These are phyloP conservation scores for Sideroxylon spinosum DNA, from an alignment of 179 eudicot species.

Conservation along the genomic window DNA sequence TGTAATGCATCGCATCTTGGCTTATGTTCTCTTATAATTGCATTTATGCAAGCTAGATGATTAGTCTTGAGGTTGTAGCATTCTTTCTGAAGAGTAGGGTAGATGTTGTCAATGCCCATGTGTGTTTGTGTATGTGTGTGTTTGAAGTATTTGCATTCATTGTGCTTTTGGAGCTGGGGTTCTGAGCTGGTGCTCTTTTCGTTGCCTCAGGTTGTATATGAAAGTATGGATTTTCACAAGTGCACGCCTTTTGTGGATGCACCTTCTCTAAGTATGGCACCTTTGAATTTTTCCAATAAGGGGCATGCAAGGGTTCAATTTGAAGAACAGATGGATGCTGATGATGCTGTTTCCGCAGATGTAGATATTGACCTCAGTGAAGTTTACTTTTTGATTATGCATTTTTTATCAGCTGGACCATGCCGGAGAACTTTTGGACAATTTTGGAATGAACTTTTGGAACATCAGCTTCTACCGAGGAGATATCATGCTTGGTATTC, in stretches of 20 bases:
- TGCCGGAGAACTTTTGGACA: constrained; percentile 66
- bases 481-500: constrained; percentile 98
- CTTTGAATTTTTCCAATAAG: constrained; percentile 33
- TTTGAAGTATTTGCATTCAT: neutral
- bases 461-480: constrained; percentile 85
- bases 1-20: neutral
- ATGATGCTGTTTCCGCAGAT: constrained; percentile 40
- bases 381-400: constrained; percentile 83
- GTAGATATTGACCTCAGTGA: constrained; percentile 77
- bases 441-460: constrained; percentile 63
- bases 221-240: constrained; percentile 53
- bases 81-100: neutral
- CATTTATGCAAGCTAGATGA: neutral
- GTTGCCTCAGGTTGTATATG: constrained; percentile 43
- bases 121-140: neutral
- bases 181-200: constrained; percentile 21
- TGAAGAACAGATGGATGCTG: constrained; percentile 39
- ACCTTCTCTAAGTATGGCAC: constrained; percentile 33
- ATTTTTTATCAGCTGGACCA: constrained; percentile 83
- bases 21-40: neutral
- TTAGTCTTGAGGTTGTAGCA: neutral
- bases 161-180: neutral
- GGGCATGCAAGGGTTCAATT: constrained; percentile 35
- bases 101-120: neutral
- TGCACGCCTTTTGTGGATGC: constrained; percentile 34